A percentile compares a stretch with the other conserved stretches of the same genome.
phyloP scores from a whole-genome alignment of 192 early-diverging fungal genomes.

The Entomortierella lignicola region DNA sequence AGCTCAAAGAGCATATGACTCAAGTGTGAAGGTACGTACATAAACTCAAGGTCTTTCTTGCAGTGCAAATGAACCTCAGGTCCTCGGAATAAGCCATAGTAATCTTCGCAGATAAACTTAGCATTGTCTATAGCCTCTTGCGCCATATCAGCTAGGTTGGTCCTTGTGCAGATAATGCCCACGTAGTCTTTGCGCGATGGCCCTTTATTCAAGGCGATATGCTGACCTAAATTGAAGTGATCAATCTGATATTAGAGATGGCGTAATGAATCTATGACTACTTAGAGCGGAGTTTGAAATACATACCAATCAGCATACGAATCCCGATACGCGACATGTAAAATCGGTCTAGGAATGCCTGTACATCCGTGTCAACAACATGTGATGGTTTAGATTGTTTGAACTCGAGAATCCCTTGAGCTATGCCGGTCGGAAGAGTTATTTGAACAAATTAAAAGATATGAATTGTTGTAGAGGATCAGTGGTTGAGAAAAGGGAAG shows the following conservation, averaged over 20 bases:
- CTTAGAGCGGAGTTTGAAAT: constrained; percentile 26
- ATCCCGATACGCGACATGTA: constrained; percentile 99
- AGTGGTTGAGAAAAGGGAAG: too few species aligned
- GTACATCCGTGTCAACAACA: constrained; percentile 79
- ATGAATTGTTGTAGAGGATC: too few species aligned
- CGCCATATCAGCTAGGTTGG: constrained; percentile 83
- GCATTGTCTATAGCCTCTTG: constrained; percentile 93
- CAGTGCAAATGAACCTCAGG: constrained; percentile 84
- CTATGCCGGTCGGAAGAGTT: constrained; percentile 43
- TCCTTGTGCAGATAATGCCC: constrained; percentile 94
- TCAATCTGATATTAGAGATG: too few species aligned
- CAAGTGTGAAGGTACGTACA: constrained; percentile 96
- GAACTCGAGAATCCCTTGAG: constrained; percentile 94
- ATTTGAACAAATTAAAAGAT: not conserved
- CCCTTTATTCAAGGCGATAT: constrained; percentile 75
- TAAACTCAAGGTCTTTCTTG: constrained; percentile 86
- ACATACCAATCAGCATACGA: constrained; percentile 92
- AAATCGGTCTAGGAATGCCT: constrained; percentile 94
- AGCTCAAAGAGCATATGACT: constrained; percentile 99
- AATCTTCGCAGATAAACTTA: constrained; percentile 89
- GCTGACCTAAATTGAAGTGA: constrained; percentile 64
- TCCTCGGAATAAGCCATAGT: constrained; percentile 85
- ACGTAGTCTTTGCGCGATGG: constrained; percentile 82
- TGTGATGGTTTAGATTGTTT: constrained; percentile 69
- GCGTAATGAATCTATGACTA: not conserved